Percentiles rank a stretch among this genome's conserved stretches.
phyloP scores from a whole-genome alignment of 208 protist genomes.

The Sergeia podlipaevii region DNA sequence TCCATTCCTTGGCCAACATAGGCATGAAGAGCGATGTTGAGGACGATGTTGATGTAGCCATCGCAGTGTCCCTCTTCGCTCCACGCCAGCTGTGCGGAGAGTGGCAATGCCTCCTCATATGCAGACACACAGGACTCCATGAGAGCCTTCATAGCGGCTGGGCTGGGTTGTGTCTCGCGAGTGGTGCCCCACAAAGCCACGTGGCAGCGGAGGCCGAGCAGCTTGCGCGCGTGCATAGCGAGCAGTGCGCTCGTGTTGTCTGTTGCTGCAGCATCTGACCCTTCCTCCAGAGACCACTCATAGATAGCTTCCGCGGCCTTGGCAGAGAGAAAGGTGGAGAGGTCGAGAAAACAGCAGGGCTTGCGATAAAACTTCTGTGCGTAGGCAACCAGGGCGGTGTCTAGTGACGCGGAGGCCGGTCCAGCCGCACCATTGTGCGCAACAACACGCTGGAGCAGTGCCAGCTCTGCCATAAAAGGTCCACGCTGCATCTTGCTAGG shows the following conservation, averaged over 20 bases:
- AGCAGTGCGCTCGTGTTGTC: constrained; percentile 12
- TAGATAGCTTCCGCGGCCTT: constrained; percentile 44
- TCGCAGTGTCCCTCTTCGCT: constrained; percentile 84
- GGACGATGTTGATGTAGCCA: constrained; percentile 70
- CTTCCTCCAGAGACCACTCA: constrained; percentile 36
- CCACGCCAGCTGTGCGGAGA: constrained; percentile 62
- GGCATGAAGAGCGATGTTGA: constrained; percentile 67
- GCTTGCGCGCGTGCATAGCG: constrained; percentile 58
- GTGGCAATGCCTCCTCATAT: constrained; percentile 41
- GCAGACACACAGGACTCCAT: constrained; percentile 33
- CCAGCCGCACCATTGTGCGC: neutral
- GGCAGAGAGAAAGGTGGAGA: constrained; percentile 73
- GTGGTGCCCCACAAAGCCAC: constrained; percentile 57
- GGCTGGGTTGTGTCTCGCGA: constrained; percentile 18
- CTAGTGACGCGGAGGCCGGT: constrained; percentile 15
- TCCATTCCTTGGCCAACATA: constrained; percentile 34
- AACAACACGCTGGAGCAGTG: constrained; percentile 38
- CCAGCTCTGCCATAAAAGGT: constrained; percentile 74
- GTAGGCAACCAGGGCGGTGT: constrained; percentile 48
- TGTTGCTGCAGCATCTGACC: neutral
- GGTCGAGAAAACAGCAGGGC: constrained; percentile 78
- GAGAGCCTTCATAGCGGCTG: constrained; percentile 27
- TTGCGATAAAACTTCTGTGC: constrained; percentile 67
- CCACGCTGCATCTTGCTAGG: constrained; percentile 50
- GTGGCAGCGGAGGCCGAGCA: constrained; percentile 72